Base-by-base conservation (phyloP, 139 green algal genomes). In the Closterium sp. region DNA sequence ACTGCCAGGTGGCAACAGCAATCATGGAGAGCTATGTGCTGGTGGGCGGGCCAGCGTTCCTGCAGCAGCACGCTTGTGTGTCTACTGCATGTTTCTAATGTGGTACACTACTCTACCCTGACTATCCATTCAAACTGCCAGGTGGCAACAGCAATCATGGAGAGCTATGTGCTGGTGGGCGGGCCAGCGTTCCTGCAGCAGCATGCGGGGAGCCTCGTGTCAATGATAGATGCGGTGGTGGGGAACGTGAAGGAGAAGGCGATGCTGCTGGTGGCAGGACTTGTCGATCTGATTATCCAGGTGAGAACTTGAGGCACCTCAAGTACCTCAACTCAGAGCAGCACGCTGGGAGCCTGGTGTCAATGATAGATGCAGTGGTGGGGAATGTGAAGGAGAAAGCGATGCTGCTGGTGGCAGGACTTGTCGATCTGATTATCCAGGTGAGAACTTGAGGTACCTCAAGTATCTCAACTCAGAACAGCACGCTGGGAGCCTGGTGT, bases 21-120 rank as follows among this genome's bases (percentile, higher is more conserved):
- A 95, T 97, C 24, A 91, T 96, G 32, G 88, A 95, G 50, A 96
- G 95, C 85, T 97, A 95, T 94, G 86, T 97, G 17, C 94, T 98
- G n/a, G 90, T 98, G 30, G 97, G 96, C 0, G 95, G 96, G n/a
- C 89, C 90, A 1, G 89, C 91, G 22, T 97, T 99, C 89, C 92
- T 99, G 84, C 30, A 92, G 27, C 45, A 86, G 6, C 93, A n/a
- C n/a, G n/a, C n/a, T n/a, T n/a, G 38, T 24, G 1, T 79, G 62
- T 79, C 62, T 50, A 50, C 38, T 9, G 38, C 38, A 13, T 50
- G 38, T 50, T 50, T 50, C 38, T 50, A 50, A 50, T 50, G 38
- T 50, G n/a, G 11, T 50, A 50, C 38, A 7, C 38, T 50, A 50
- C 38, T 9, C 38, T 45, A 45, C 38, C 5, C 38, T 45, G 38